Evolutionary conservation across 2,329 filamentous ascomycete species (phyloP).

Genomic region (Monosporascus sp.): DNA sequence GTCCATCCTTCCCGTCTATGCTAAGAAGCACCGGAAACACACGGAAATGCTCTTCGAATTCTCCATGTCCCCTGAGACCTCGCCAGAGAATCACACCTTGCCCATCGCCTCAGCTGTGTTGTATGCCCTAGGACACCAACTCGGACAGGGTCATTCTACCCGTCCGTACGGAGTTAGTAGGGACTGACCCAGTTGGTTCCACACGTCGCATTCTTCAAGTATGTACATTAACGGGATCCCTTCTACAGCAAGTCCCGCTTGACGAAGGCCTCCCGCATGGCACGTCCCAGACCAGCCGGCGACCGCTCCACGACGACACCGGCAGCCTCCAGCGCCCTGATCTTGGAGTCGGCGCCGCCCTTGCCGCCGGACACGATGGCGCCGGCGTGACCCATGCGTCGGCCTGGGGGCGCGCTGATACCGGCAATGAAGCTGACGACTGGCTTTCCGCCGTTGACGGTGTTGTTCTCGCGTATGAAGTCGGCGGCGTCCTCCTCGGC

Average conservation of each 20-base stretch:
- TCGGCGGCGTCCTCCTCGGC: slow-evolving; percentile 98
- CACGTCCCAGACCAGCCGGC: slow-evolving; percentile 87
- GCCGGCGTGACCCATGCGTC: slow-evolving; percentile 97
- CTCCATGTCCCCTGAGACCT: too few relatives aligned
- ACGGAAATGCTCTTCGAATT: too few relatives aligned
- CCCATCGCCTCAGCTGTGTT: neutral
- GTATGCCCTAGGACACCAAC: neutral
- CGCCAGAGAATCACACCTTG: neutral
- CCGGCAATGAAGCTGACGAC: slow-evolving; percentile 97
- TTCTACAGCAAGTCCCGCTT: slow-evolving; percentile 87
- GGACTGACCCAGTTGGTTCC: too few relatives aligned
- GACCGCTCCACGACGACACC: slow-evolving; percentile 96
- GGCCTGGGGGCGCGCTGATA: slow-evolving; percentile 92
- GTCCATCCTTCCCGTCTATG: neutral
- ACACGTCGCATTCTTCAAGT: neutral
- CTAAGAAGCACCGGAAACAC: neutral
- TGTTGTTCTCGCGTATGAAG: slow-evolving; percentile 90
- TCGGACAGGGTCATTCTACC: too few relatives aligned
- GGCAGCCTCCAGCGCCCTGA: slow-evolving; percentile 84
- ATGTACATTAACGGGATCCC: slow-evolving; percentile 7
- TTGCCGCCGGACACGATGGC: slow-evolving; percentile 97
- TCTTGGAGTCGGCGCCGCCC: slow-evolving; percentile 98
- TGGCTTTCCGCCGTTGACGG: slow-evolving; percentile 77
- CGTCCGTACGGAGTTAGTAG: too few relatives aligned
- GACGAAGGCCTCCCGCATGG: slow-evolving; percentile 91